These are phyloP conservation scores for Cercospora sp. DNA, from an alignment of 2,329 filamentous ascomycete species.

Conservation along the genomic window DNA sequence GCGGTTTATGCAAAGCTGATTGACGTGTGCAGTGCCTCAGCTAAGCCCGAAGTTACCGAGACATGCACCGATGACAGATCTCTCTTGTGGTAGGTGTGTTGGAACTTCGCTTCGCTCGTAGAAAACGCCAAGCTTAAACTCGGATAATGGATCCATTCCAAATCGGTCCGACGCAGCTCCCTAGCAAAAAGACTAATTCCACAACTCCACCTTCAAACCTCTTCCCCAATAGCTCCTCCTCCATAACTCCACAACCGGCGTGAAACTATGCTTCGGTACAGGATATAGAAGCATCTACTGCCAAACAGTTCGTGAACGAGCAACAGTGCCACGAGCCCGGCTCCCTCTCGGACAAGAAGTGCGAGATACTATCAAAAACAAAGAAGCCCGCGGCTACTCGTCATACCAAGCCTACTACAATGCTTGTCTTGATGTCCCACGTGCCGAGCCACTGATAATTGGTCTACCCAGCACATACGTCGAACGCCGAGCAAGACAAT, in stretches of 20 bases:
- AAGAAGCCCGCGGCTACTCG: background rate
- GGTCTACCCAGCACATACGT: background rate
- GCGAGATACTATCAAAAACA: background rate
- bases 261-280: background rate
- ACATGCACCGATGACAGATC: background rate
- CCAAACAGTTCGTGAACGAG: background rate
- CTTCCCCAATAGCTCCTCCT: background rate
- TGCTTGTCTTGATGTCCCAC: conserved; percentile 7
- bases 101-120: too few relatives aligned
- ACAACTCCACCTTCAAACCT: background rate
- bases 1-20: too few relatives aligned
- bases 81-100: background rate
- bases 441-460: background rate
- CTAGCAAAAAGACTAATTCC: too few relatives aligned
- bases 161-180: too few relatives aligned
- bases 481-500: conserved; percentile 7
- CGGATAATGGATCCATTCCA: too few relatives aligned
- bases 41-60: background rate
- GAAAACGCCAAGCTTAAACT: too few relatives aligned
- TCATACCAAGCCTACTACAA: conserved; percentile 10
- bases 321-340: background rate
- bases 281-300: background rate
- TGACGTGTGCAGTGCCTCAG: background rate
- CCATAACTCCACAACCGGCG: background rate
- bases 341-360: background rate